Percentiles rank a stretch among this genome's conserved stretches.
phyloP scores from a whole-genome alignment of 768 basidiomycete genomes.

The Serendipita indica region DNA sequence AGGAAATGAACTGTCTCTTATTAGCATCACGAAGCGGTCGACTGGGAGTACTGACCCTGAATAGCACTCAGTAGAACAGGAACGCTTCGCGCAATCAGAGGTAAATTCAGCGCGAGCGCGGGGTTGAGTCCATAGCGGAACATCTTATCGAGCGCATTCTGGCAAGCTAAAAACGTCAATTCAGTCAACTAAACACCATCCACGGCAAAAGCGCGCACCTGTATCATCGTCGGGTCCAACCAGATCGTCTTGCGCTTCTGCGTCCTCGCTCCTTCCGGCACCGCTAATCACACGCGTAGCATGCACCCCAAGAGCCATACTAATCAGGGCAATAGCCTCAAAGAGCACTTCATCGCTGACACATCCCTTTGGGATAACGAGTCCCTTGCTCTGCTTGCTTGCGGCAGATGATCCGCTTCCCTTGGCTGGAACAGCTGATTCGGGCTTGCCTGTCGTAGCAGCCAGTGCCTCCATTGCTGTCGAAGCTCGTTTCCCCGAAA shows the following conservation, averaged over 20 bases:
- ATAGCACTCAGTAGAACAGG: not conserved
- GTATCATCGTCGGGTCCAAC: not conserved
- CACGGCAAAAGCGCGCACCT: not conserved
- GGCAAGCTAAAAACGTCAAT: not conserved
- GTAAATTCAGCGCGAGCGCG: not conserved
- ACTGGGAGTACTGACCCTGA: not conserved
- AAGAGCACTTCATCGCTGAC: not conserved
- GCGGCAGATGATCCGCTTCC: not conserved
- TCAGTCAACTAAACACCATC: not conserved
- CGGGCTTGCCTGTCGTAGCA: not conserved
- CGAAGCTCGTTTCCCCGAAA: not conserved
- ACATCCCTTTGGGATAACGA: not conserved
- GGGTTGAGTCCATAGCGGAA: conserved; percentile 3
- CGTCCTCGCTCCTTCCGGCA: not conserved
- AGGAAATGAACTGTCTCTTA: not conserved
- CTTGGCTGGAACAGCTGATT: not conserved
- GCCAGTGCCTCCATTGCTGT: not conserved
- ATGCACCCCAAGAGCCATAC: not conserved
- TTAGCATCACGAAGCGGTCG: not conserved
- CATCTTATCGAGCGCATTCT: not conserved
- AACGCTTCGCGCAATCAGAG: not conserved
- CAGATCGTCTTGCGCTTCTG: not conserved
- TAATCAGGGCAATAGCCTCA: conserved; percentile 1
- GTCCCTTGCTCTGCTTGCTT: not conserved
- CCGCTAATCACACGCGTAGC: not conserved